Evolutionary conservation across 371 early-diverging fungal species (phyloP).

Genomic region (Mucor saturninus): DNA sequence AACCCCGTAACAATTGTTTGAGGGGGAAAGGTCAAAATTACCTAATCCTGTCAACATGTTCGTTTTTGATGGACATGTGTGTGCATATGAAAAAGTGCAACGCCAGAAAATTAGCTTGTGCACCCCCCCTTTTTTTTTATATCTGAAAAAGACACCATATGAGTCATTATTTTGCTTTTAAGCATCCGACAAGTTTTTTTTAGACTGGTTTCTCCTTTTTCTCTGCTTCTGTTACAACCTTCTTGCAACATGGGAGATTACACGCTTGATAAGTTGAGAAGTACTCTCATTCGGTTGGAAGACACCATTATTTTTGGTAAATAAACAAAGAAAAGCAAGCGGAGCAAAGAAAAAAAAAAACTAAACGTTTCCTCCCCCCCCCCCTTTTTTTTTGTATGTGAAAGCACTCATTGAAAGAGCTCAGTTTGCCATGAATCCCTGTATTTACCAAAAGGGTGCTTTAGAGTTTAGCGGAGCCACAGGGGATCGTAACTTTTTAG

Average conservation of each 20-base stretch:
- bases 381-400: not conserved
- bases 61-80: too few species aligned
- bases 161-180: slow-evolving; percentile 4
- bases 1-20: too few species aligned
- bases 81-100: too few species aligned
- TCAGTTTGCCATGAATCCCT: slow-evolving; percentile 84
- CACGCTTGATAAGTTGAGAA: slow-evolving; percentile 62
- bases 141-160: not conserved
- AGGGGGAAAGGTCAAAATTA: too few species aligned
- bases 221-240: not conserved
- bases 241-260: slow-evolving; percentile 9
- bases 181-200: slow-evolving; percentile 8
- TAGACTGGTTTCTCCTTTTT: not conserved
- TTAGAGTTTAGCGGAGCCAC: slow-evolving; percentile 71
- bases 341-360: not conserved
- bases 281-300: slow-evolving; percentile 85
- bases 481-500: slow-evolving; percentile 75
- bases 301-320: slow-evolving; percentile 95
- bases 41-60: too few species aligned
- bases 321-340: too few species aligned
- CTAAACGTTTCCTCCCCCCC: not conserved
- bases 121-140: not conserved
- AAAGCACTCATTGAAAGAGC: slow-evolving; percentile 91
- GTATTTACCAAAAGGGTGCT: slow-evolving; percentile 74
- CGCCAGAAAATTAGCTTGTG: too few species aligned